Base-by-base conservation (phyloP, 176 grass and related monocot species). In the Musa beccarii region DNA sequence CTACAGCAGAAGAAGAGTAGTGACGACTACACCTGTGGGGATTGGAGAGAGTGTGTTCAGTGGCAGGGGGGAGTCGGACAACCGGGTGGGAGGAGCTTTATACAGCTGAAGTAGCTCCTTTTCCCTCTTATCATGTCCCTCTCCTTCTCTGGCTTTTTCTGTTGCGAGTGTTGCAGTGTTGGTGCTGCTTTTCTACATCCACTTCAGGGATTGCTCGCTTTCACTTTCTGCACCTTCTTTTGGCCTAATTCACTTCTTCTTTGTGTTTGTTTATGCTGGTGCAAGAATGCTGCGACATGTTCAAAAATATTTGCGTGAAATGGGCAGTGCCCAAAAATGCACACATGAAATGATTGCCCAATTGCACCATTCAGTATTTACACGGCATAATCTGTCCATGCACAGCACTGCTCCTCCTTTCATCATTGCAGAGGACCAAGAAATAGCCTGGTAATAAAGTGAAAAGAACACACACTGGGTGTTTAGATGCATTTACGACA, bases 161-260 rank as follows among this genome's bases (percentile, higher is more conserved):
- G 28, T 69, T 69, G 67, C 17, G 67, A 50, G 9, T 51, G 49
- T 2, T n/a, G 68, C 68, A 52, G 49, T 51, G 49, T n/a, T 52
- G 68, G 34, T 49, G 68, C 2, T 70, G 68, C 68, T 70, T 70
- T 70, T 70, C 43, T 51, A 51, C 34, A 70, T 70, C 34, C 43
- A 70, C 68, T 70, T n/a, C 17, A 70, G 16, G 43, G 68, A 51
- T 51, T 70, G 34, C 68, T 70, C 68, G 68, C 68, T 70, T 70
- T 70, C 68, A 70, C 68, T 70, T 69, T 70, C 68, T 70, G 34
- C 43, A 51, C 43, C 68, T 70, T 70, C 68, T 34, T 70, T 70
- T 70, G 68, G 68, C 68, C 68, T 70, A 70, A 70, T 70, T 70
- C 68, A 10, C 68, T 51, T 50, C 67, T 10, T 70, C 51, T 66